Conservation (phyloP, 768 basidiomycete genomes). For the Lactifluus piperatus region DNA sequence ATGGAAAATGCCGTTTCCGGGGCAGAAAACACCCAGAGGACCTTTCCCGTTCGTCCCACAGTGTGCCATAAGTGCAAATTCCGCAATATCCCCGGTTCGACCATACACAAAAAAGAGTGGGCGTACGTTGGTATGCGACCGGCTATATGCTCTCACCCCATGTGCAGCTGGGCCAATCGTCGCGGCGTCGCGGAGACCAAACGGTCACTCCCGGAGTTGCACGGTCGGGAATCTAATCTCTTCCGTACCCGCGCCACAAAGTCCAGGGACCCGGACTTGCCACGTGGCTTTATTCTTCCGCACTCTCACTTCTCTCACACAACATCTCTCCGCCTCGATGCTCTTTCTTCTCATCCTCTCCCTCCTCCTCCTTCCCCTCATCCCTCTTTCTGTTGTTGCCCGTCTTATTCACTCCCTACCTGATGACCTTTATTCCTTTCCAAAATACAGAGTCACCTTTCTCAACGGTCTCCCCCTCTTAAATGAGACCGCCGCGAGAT, state of each 20-base stretch:
- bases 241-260: constrained; percentile 20
- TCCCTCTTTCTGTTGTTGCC: constrained; percentile 11
- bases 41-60: constrained; percentile 13
- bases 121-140: not conserved
- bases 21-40: constrained; percentile 12
- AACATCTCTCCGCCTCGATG: no score
- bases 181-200: constrained; percentile 21
- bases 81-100: constrained; percentile 18
- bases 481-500: constrained; percentile 63
- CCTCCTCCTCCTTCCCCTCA: not conserved
- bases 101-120: not conserved
- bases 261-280: constrained; percentile 19
- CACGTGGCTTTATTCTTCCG: constrained; percentile 11
- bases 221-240: constrained; percentile 16
- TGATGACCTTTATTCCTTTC: constrained; percentile 73
- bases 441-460: constrained; percentile 73
- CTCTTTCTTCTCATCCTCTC: constrained; percentile 25
- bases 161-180: constrained; percentile 16
- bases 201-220: constrained; percentile 16
- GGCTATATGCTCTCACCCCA: constrained; percentile 3
- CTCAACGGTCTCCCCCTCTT: constrained; percentile 69
- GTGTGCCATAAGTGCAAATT: constrained; percentile 11
- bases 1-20: constrained; percentile 22
- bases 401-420: constrained; percentile 57
- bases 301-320: not conserved